A percentile compares a stretch with the other conserved stretches of the same genome.
Evolutionary conservation across 139 green algal genomes (phyloP).

Genomic region (Haematococcus lacustris): DNA sequence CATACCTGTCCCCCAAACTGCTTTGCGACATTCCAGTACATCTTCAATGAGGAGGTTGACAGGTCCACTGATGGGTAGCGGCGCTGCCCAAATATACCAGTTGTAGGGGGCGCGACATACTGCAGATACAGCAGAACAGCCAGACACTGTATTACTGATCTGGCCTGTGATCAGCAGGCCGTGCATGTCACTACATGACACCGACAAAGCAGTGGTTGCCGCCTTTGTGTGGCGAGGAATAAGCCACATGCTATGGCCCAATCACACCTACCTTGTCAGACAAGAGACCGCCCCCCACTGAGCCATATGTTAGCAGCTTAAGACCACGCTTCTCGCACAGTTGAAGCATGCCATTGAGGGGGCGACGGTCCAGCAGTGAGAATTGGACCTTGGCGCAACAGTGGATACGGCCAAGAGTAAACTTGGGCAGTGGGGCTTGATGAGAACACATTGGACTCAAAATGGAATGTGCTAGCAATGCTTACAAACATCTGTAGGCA

Average conservation of each 20-base stretch:
- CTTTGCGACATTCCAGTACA: slow-evolving; percentile 39
- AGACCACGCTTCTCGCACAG: slow-evolving; percentile 29
- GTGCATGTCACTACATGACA: too few species aligned
- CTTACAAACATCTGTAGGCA: too few species aligned
- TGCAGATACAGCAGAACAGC: not conserved
- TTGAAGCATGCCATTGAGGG: slow-evolving; percentile 47
- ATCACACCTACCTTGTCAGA: slow-evolving; percentile 16
- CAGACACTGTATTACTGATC: too few species aligned
- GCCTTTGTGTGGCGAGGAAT: too few species aligned
- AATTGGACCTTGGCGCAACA: slow-evolving; percentile 63
- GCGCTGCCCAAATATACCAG: slow-evolving; percentile 30
- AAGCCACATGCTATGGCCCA: too few species aligned
- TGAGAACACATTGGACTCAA: too few species aligned
- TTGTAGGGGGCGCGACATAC: slow-evolving; percentile 27
- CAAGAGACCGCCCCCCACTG: slow-evolving; percentile 43
- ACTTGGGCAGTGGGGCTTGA: too few species aligned
- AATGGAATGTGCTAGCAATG: too few species aligned
- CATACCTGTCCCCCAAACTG: slow-evolving; percentile 31
- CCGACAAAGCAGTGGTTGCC: too few species aligned
- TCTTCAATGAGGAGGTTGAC: slow-evolving; percentile 49
- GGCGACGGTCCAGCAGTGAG: slow-evolving; percentile 60
- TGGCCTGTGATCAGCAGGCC: too few species aligned
- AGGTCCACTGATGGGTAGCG: slow-evolving; percentile 36
- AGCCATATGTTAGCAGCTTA: slow-evolving; percentile 48
- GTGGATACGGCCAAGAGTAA: too few species aligned